phyloP scores from a whole-genome alignment of 352 stramenopile species.

The Pythium brachiatum region DNA sequence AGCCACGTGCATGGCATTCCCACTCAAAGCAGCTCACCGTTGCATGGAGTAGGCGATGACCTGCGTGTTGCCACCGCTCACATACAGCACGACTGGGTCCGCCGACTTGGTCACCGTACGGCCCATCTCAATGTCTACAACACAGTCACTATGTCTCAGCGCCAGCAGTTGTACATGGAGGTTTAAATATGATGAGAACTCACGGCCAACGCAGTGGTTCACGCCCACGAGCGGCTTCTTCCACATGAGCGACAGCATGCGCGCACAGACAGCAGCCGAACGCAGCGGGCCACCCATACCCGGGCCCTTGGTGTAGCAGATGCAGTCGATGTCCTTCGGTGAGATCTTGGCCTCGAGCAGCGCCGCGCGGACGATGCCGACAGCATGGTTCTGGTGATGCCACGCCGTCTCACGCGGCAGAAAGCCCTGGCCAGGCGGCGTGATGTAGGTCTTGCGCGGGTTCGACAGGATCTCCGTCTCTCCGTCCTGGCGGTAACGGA shows the following conservation, averaged over 20 bases:
- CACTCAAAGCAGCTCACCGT: constrained; percentile 35
- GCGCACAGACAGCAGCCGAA: constrained; percentile 94
- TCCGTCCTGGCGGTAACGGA: constrained; percentile 62
- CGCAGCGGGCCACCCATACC: constrained; percentile 98
- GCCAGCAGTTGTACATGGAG: background rate
- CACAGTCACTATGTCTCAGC: background rate
- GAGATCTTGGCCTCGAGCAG: constrained; percentile 90
- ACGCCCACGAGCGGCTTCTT: constrained; percentile 95
- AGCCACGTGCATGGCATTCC: no score
- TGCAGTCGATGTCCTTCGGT: constrained; percentile 87
- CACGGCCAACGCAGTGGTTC: constrained; percentile 99
- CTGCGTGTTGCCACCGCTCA: constrained; percentile 99
- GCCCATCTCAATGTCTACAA: constrained; percentile 99
- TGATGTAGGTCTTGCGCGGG: constrained; percentile 99
- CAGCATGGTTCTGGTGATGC: constrained; percentile 98
- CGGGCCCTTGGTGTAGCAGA: constrained; percentile 96
- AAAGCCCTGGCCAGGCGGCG: constrained; percentile 96
- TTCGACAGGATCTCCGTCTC: constrained; percentile 96
- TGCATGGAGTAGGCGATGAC: constrained; percentile 90
- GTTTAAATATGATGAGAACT: constrained; percentile 16
- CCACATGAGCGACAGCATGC: constrained; percentile 94
- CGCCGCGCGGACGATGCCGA: constrained; percentile 93
- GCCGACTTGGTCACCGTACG: constrained; percentile 93
- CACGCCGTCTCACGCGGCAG: constrained; percentile 97
- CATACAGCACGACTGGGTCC: constrained; percentile 98